A percentile compares a stretch with the other conserved stretches of the same genome.
phyloP scores from a whole-genome alignment of 202 grass and related monocot genomes.

The Bolboschoenoplectus hybrid region DNA sequence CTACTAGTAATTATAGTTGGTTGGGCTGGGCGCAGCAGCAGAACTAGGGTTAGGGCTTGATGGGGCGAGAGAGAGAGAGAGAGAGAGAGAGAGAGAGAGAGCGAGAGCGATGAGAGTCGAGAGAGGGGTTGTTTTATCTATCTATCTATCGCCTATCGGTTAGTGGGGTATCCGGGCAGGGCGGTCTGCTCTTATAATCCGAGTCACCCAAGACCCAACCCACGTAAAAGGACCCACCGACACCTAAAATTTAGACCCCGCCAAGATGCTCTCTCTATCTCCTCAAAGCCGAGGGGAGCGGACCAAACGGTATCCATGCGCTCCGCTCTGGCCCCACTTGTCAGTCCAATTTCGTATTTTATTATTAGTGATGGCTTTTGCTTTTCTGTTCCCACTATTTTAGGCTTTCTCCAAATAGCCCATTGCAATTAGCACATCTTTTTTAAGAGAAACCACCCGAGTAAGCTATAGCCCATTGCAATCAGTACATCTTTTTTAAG shows the following conservation, averaged over 20 bases:
- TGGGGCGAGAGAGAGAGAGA: not conserved
- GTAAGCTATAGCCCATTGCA: no score
- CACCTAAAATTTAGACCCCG: not conserved
- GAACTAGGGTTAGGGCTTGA: slow-evolving; percentile 45
- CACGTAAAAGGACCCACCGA: slow-evolving; percentile 10
- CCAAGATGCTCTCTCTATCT: not conserved
- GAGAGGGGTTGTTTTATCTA: not conserved
- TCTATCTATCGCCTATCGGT: not conserved
- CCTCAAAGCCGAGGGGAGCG: not conserved
- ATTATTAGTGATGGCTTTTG: no score
- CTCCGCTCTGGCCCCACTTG: no score
- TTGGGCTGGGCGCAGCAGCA: slow-evolving; percentile 32
- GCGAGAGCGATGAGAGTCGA: not conserved
- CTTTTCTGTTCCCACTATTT: no score
- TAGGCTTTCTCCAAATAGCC: no score
- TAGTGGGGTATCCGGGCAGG: not conserved
- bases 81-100: not conserved
- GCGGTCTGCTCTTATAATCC: not conserved
- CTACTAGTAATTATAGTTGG: not conserved
- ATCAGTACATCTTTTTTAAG: no score
- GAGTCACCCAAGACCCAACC: not conserved
- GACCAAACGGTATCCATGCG: no score
- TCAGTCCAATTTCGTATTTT: no score
- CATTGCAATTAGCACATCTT: no score
- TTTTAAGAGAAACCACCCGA: no score